phyloP scores from a whole-genome alignment of 2,329 filamentous ascomycete species.

The Xylariaceae sp. region DNA sequence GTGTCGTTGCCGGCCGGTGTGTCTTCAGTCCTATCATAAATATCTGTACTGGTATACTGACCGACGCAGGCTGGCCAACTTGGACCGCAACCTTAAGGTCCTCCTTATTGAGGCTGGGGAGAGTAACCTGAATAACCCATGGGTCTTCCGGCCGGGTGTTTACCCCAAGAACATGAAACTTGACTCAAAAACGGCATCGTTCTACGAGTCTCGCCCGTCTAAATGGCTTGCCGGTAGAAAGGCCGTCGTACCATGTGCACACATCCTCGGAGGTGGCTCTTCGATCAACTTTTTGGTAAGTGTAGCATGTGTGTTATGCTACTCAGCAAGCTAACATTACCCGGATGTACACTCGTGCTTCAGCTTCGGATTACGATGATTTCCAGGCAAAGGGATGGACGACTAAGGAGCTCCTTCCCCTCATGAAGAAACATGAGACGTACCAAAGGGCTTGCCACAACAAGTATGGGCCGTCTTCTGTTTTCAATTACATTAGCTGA shows the following conservation, averaged over 20 bases:
- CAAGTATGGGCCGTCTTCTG: constrained; percentile 44
- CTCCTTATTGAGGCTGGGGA: constrained; percentile 45
- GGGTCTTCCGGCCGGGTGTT: constrained; percentile 77
- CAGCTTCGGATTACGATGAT: constrained; percentile 77
- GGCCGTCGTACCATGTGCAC: constrained; percentile 76
- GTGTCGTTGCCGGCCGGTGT: constrained; percentile 64
- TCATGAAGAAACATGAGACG: constrained; percentile 83
- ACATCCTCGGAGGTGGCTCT: constrained; percentile 74
- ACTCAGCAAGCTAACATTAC: constrained; percentile 20
- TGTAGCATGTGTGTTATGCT: neutral
- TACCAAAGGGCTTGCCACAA: constrained; percentile 73
- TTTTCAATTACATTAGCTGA: constrained; percentile 19
- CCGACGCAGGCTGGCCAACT: constrained; percentile 68
- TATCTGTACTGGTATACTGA: constrained; percentile 41
- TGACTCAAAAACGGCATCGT: constrained; percentile 81
- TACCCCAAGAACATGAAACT: constrained; percentile 78
- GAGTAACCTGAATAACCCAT: constrained; percentile 74
- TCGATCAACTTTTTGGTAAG: constrained; percentile 79
- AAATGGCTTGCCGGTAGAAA: constrained; percentile 74
- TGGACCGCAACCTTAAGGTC: constrained; percentile 77
- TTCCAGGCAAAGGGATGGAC: constrained; percentile 83
- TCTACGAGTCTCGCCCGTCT: constrained; percentile 79
- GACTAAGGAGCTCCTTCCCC: constrained; percentile 74
- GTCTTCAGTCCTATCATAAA: constrained; percentile 27
- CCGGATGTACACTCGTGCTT: constrained; percentile 76